Conservation (phyloP, 129 eudicot genomes). For the Silybum marianum region DNA sequence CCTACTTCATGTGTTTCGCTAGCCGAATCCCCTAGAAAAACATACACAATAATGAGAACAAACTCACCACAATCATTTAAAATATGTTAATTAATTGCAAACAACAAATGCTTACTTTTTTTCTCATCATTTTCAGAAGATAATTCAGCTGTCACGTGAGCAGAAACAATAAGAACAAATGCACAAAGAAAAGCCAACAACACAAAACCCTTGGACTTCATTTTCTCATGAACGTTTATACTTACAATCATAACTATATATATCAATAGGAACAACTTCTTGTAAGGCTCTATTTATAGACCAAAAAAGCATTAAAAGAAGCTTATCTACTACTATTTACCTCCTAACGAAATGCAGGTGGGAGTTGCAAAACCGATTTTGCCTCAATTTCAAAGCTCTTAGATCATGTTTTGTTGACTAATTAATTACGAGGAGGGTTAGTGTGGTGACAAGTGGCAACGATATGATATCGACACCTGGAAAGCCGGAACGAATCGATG, state of each 20-base stretch:
- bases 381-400: constrained; percentile 26
- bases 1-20: constrained; percentile 12
- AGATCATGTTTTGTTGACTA: constrained; percentile 27
- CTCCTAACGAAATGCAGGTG: constrained; percentile 25
- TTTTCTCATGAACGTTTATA: constrained; percentile 13
- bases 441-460: constrained; percentile 25
- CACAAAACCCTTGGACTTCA: constrained; percentile 31
- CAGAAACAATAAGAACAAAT: constrained; percentile 23
- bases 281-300: constrained; percentile 13
- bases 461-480: constrained; percentile 8
- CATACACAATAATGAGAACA: constrained; percentile 14
- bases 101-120: constrained; percentile 21
- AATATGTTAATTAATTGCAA: constrained; percentile 15
- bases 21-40: constrained; percentile 23
- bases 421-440: constrained; percentile 11
- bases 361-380: constrained; percentile 29
- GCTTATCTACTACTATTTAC: constrained; percentile 18
- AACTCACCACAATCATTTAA: constrained; percentile 18
- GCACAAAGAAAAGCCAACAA: constrained; percentile 17
- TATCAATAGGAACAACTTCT: background rate
- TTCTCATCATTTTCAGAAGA: constrained; percentile 21
- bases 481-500: background rate
- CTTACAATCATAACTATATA: background rate
- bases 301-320: constrained; percentile 28
- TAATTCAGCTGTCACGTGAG: background rate